These are phyloP conservation scores for Actinidia arguta DNA, from an alignment of 179 eudicot species.

Conservation along the genomic window DNA sequence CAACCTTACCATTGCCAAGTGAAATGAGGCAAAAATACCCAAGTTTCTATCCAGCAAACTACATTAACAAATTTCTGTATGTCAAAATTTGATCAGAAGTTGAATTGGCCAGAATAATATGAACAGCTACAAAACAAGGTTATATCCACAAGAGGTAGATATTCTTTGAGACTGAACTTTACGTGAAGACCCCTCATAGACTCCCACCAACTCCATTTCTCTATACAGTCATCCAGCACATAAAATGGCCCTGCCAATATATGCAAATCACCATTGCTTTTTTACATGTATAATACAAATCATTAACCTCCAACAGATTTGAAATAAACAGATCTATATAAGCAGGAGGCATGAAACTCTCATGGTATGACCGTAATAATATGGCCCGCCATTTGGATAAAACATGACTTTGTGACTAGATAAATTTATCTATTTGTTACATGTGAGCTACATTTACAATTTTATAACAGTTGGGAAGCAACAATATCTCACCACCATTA, in stretches of 20 bases:
- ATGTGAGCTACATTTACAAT: neutral
- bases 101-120: too few relatives aligned
- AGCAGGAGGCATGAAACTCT: neutral
- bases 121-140: neutral
- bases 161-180: neutral
- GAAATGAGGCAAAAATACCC: neutral
- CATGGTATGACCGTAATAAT: neutral
- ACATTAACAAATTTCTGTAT: too few relatives aligned
- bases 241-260: neutral
- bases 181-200: neutral
- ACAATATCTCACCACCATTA: neutral
- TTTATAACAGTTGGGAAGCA: neutral
- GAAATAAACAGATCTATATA: slow-evolving; percentile 1
- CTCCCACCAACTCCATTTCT: neutral
- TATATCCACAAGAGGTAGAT: neutral
- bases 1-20: too few relatives aligned
- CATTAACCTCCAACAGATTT: neutral
- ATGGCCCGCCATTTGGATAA: neutral
- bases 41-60: too few relatives aligned
- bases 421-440: neutral
- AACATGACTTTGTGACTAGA: neutral
- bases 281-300: neutral
- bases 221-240: neutral
- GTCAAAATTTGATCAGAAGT: neutral
- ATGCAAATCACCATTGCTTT: neutral